A percentile compares a stretch with the other conserved stretches of the same genome.
phyloP scores from a whole-genome alignment of 2,329 filamentous ascomycete genomes.

The Curvularia eragrostidis region DNA sequence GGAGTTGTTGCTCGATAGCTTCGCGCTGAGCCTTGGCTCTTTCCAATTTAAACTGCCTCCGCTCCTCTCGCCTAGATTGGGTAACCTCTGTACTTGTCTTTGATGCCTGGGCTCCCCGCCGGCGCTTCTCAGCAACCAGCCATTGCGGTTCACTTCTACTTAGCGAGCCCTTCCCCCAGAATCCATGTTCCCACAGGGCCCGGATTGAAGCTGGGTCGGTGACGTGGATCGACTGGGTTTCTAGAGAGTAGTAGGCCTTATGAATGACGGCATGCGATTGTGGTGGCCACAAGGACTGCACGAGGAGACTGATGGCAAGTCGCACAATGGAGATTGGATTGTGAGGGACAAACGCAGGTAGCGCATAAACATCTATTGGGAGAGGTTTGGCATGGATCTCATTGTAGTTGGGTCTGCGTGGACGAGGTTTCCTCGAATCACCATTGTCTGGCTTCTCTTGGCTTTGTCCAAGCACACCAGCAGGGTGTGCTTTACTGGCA shows the following conservation, averaged over 20 bases:
- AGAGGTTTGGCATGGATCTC: constrained; percentile 82
- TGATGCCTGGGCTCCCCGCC: constrained; percentile 67
- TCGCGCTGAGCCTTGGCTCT: constrained; percentile 87
- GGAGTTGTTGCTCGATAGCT: constrained; percentile 75
- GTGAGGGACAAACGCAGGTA: constrained; percentile 87
- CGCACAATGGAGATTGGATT: constrained; percentile 90
- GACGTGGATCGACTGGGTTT: constrained; percentile 83
- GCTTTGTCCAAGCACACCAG: constrained; percentile 12
- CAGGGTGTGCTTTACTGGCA: constrained; percentile 14
- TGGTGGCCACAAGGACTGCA: constrained; percentile 71
- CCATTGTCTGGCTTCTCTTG: constrained; percentile 27
- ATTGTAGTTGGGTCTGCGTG: constrained; percentile 63
- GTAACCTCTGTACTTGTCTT: constrained; percentile 86
- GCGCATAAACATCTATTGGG: constrained; percentile 80
- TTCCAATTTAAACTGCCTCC: constrained; percentile 86
- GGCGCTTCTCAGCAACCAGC: constrained; percentile 81
- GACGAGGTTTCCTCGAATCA: constrained; percentile 36
- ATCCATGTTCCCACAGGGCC: constrained; percentile 93
- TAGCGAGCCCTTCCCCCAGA: constrained; percentile 92
- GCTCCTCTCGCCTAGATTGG: constrained; percentile 75
- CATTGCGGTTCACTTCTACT: constrained; percentile 96
- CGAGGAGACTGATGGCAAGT: constrained; percentile 77
- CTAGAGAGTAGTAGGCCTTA: constrained; percentile 78
- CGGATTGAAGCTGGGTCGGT: constrained; percentile 76
- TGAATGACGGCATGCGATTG: constrained; percentile 71